phyloP scores from a whole-genome alignment of 2,329 filamentous ascomycete genomes.

The Exserohilum rostratum region DNA sequence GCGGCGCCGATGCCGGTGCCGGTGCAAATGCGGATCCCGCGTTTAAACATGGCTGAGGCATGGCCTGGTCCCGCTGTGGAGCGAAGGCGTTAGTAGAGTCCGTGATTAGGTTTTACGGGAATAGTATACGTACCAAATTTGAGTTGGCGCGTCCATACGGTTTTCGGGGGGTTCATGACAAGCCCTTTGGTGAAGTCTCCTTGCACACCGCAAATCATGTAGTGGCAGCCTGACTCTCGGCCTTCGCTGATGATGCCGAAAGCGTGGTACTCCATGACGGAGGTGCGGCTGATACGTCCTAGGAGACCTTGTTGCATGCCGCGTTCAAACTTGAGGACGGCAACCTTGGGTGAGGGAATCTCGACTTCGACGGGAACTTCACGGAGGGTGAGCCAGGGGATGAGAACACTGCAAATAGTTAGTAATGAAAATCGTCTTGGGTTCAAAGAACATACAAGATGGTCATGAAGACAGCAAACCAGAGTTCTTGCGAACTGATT shows the following conservation, averaged over 20 bases:
- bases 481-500: conserved; percentile 43
- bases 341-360: conserved; percentile 45
- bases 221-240: conserved; percentile 36
- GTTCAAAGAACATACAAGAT: conserved; percentile 32
- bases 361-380: conserved; percentile 44
- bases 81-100: conserved; percentile 15
- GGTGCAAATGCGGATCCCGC: conserved; percentile 45
- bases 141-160: conserved; percentile 43
- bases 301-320: conserved; percentile 47
- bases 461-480: conserved; percentile 47
- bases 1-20: conserved; percentile 46
- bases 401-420: conserved; percentile 31
- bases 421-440: conserved; percentile 3
- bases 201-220: conserved; percentile 48
- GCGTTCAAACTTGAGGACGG: conserved; percentile 41
- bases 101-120: neutral
- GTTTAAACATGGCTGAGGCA: conserved; percentile 45
- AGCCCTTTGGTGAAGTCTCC: conserved; percentile 45
- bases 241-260: conserved; percentile 47
- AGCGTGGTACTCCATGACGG: conserved; percentile 47
- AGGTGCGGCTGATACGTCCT: conserved; percentile 44
- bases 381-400: conserved; percentile 45
- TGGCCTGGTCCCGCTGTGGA: conserved; percentile 41
- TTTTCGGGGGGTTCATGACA: conserved; percentile 41
- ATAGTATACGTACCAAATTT: conserved; percentile 40